phyloP scores from a whole-genome alignment of 176 grass and related monocot species.

The Triticum timopheevii region DNA sequence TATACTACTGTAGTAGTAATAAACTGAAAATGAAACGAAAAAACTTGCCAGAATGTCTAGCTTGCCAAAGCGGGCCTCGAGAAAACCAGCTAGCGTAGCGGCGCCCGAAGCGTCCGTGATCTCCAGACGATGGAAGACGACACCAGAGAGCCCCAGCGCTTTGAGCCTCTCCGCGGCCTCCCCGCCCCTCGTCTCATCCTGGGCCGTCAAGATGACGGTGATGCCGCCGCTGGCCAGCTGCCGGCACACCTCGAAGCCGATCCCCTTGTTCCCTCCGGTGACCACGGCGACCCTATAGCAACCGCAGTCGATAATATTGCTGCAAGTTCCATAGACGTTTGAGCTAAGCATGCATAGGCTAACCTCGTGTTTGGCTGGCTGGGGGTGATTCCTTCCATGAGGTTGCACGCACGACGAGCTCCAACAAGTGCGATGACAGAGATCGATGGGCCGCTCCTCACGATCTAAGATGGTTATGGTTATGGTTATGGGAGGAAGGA shows the following conservation, averaged over 20 bases:
- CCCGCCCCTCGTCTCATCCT: constrained; percentile 35
- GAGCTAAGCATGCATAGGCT: background rate
- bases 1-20: no score
- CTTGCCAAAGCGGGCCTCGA: constrained; percentile 36
- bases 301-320: background rate
- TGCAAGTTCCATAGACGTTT: no score
- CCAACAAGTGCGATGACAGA: background rate
- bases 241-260: constrained; percentile 55
- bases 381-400: constrained; percentile 21
- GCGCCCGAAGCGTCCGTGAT: constrained; percentile 31
- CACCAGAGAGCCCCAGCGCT: background rate
- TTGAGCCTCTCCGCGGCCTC: constrained; percentile 34
- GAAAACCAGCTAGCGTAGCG: constrained; percentile 30
- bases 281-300: constrained; percentile 42
- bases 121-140: constrained; percentile 56
- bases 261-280: constrained; percentile 52
- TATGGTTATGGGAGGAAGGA: background rate
- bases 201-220: constrained; percentile 44
- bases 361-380: background rate
- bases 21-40: background rate
- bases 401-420: background rate
- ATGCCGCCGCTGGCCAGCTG: constrained; percentile 30
- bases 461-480: background rate
- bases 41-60: constrained; percentile 40
- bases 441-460: background rate